Conservation (phyloP, 306 rosid species). For the Ammopiptanthus mongolicus region DNA sequence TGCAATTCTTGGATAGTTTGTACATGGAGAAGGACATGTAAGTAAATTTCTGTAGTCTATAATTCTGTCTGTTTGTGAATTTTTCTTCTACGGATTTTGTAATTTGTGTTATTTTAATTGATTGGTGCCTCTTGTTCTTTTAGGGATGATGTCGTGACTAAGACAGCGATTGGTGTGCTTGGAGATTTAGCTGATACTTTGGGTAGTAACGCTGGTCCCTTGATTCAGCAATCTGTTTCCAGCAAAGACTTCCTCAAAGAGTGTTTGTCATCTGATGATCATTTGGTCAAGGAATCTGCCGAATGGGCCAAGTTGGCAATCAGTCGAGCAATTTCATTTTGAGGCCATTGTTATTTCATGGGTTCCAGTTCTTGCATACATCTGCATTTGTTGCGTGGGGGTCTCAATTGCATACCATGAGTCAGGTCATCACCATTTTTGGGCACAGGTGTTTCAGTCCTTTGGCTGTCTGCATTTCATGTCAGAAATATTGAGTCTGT, state of each 20-base stretch:
- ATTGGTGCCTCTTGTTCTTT: background rate
- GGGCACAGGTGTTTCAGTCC: slow-evolving; percentile 51
- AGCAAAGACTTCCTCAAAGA: slow-evolving; percentile 84
- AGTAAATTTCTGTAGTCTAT: slow-evolving; percentile 24
- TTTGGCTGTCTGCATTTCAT: slow-evolving; percentile 38
- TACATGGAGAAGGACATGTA: slow-evolving; percentile 85
- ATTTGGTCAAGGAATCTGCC: slow-evolving; percentile 75
- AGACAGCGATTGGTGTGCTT: slow-evolving; percentile 88
- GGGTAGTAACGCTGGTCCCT: slow-evolving; percentile 60
- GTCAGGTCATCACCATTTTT: slow-evolving; percentile 80
- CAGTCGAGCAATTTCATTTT: slow-evolving; percentile 70
- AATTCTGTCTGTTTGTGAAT: background rate
- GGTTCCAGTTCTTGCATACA: slow-evolving; percentile 66
- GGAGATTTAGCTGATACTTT: slow-evolving; percentile 92
- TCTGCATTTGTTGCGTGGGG: slow-evolving; percentile 67
- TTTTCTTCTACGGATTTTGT: background rate
- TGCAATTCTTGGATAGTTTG: slow-evolving; percentile 88
- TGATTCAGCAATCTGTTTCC: slow-evolving; percentile 81
- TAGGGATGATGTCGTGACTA: slow-evolving; percentile 86
- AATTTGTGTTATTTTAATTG: background rate
- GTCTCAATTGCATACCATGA: slow-evolving; percentile 74
- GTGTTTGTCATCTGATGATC: slow-evolving; percentile 81
- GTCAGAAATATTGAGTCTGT: slow-evolving; percentile 53
- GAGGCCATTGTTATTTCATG: slow-evolving; percentile 39
- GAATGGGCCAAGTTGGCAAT: slow-evolving; percentile 94